Evolutionary conservation across 805 yeast genomes (phyloP), one percentile per base, ranked within the genome.

Genomic region (Myxozyma geophila): DNA sequence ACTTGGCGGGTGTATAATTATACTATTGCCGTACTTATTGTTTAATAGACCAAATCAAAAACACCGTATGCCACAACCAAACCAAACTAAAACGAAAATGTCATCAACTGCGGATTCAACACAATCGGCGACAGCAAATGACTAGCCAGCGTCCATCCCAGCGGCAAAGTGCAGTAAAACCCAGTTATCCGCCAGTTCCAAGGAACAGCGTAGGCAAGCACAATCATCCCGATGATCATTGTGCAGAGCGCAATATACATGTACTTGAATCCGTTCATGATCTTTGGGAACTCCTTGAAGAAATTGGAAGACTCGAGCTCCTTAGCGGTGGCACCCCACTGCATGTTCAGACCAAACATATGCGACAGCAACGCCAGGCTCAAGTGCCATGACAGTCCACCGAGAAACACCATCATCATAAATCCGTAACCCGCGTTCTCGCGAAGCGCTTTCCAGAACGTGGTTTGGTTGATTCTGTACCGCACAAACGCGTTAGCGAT

Each of bases 321-420:
- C 13, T 64, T 64, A 9, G 67, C 67, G 19, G 67, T 64, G 15
- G 65, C 65, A 17, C 67, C 65, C 67, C 65, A 64, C 40, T 53
- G 58, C 64, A 64, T 60, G 48, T 52, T 64, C 15, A 64, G 40
- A 15, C 61, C 53, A n/a, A 64, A 58, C 60, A 64, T 55, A 50
- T 60, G 67, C 19, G 62, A 57, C 9, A 60, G 39, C 7, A 64
- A n/a, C 7, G 67, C 64, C 12, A 60, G 46, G 46, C 40, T 57
- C 19, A 64, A 23, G 36, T 64, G 67, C 62, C 63, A 60, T 13
- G 67, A 61, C 10, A 64, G 40, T 8, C 64, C 65, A 15, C 62
- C 64, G 19, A 60, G 58, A 58, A 60, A 64, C 5, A 64, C 41
- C 28, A 51, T 54, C 64, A 64, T 58, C 33, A 60, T 50, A 12